Conservation (phyloP, 768 basidiomycete genomes). For the Sistotremastrum niveocremeum region DNA sequence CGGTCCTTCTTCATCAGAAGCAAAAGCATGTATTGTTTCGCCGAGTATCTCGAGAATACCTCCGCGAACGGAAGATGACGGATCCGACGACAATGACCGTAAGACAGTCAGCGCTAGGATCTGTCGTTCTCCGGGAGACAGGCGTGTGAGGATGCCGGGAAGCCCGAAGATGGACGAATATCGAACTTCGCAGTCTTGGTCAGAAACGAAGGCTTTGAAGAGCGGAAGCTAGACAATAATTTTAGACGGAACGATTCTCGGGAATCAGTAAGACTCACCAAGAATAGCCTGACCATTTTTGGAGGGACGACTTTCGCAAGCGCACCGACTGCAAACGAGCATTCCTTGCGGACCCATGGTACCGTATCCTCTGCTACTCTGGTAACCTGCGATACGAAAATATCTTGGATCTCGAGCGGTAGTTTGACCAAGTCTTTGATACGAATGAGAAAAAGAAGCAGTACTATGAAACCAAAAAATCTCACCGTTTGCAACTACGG, state of each 20-base stretch:
- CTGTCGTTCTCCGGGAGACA: conserved; percentile 44
- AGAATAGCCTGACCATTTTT: conserved; percentile 48
- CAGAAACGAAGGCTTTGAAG: conserved; percentile 55
- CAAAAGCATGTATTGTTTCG: conserved; percentile 78
- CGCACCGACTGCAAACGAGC: conserved; percentile 77
- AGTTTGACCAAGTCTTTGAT: conserved; percentile 3
- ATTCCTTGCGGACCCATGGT: conserved; percentile 75
- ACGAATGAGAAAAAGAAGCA: conserved; percentile 1
- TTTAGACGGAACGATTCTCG: neutral
- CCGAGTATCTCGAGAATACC: conserved; percentile 80
- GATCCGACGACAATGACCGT: conserved; percentile 47
- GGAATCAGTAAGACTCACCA: conserved; percentile 31
- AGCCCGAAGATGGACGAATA: conserved; percentile 80
- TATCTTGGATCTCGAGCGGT: conserved; percentile 29
- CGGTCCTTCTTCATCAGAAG: conserved; percentile 47
- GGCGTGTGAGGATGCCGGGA: conserved; percentile 60
- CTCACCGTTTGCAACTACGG: conserved; percentile 67
- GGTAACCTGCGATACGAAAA: conserved; percentile 65
- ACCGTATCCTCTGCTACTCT: conserved; percentile 50
- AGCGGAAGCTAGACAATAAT: conserved; percentile 50
- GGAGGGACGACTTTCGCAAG: conserved; percentile 78
- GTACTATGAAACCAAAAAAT: conserved; percentile 4
- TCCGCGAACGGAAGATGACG: conserved; percentile 52
- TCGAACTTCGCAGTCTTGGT: conserved; percentile 70
- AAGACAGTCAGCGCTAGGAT: conserved; percentile 55